A percentile compares a stretch with the other conserved stretches of the same genome.
phyloP scores from a whole-genome alignment of 148 eudicot genomes.

The Spergularia marina region DNA sequence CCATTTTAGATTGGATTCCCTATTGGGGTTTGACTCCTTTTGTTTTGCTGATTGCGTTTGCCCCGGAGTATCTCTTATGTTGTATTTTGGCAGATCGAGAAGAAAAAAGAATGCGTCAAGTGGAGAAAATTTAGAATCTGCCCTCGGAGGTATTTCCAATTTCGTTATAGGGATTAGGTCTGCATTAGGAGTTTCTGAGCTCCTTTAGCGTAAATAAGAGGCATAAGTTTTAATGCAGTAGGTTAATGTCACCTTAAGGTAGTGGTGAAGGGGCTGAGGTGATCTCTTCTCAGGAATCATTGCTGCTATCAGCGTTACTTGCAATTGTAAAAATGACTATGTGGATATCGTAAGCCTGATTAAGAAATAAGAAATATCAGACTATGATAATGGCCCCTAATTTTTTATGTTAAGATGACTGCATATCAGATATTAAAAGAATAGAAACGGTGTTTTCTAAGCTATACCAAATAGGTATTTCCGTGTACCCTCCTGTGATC shows the following conservation, averaged over 20 bases:
- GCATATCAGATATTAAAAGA: not conserved
- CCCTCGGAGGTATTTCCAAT: conserved; percentile 33
- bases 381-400: not conserved
- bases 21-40: too few species aligned
- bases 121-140: conserved; percentile 49
- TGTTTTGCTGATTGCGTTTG: not conserved
- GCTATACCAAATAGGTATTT: not conserved
- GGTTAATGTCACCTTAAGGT: not conserved
- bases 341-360: not conserved
- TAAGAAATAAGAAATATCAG: not conserved
- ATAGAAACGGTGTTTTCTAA: not conserved
- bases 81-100: conserved; percentile 41
- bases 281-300: not conserved
- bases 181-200: not conserved
- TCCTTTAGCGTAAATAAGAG: not conserved
- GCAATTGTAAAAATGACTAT: not conserved
- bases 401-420: not conserved
- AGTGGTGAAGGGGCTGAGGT: not conserved
- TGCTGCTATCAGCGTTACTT: not conserved
- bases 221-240: not conserved
- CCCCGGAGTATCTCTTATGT: not conserved
- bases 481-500: too few species aligned
- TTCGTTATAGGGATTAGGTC: not conserved
- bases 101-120: conserved; percentile 44
- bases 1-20: too few species aligned